A percentile compares a stretch with the other conserved stretches of the same genome.
These are phyloP conservation scores for Populus euphratica DNA, from an alignment of 345 rosid species.

Conservation along the genomic window DNA sequence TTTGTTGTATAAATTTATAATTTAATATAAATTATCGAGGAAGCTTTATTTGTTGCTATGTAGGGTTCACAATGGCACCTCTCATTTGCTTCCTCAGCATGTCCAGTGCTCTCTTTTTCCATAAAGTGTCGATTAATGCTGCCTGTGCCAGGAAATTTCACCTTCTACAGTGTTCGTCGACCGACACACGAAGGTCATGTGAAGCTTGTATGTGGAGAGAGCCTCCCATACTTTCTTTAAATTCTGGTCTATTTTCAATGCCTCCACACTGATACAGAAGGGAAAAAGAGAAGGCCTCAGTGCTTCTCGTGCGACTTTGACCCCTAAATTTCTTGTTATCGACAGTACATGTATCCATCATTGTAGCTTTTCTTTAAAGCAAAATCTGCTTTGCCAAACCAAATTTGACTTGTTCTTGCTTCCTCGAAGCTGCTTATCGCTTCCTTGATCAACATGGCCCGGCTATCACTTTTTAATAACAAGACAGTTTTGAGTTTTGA, in stretches of 20 bases:
- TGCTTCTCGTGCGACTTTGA: slow-evolving; percentile 28
- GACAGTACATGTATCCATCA: background rate
- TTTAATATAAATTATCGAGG: too few relatives aligned
- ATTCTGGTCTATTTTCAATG: background rate
- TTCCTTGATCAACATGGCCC: background rate
- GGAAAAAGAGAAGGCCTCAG: background rate
- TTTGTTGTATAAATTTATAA: too few relatives aligned
- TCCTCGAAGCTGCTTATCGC: background rate
- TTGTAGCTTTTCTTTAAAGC: background rate
- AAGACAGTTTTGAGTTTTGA: background rate
- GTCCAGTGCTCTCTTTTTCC: background rate
- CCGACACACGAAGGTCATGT: slow-evolving; percentile 31
- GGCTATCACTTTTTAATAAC: background rate
- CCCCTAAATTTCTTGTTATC: background rate
- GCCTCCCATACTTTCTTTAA: background rate
- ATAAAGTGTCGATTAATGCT: background rate
- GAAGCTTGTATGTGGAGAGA: background rate
- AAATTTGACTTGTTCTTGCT: background rate
- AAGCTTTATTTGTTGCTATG: background rate
- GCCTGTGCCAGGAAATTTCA: slow-evolving; percentile 21
- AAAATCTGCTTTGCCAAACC: background rate
- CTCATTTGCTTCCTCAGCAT: background rate
- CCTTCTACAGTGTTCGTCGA: slow-evolving; percentile 8
- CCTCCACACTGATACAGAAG: background rate
- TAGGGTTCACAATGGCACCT: background rate